A percentile compares a stretch with the other conserved stretches of the same genome.
These are phyloP conservation scores for Persicaria tinctoria DNA, from an alignment of 148 eudicot genomes.

Conservation along the genomic window DNA sequence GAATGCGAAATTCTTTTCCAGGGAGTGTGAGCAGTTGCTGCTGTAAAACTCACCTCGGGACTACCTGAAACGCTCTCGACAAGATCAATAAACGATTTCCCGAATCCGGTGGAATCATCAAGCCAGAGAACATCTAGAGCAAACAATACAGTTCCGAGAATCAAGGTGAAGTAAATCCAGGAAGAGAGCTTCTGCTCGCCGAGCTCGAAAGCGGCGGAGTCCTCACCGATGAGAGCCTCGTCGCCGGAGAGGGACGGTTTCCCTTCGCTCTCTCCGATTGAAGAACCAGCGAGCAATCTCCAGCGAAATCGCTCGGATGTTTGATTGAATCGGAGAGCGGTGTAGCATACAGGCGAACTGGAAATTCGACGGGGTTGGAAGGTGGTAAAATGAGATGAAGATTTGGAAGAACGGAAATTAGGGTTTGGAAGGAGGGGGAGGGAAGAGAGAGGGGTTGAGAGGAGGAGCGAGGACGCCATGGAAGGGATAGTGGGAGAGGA, in stretches of 20 bases:
- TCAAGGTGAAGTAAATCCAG: conserved; percentile 64
- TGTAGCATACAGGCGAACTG: conserved; percentile 4
- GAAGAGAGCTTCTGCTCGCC: conserved; percentile 64
- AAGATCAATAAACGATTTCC: conserved; percentile 41
- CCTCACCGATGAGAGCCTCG: conserved; percentile 50
- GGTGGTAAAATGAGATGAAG: neutral
- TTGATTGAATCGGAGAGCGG: conserved; percentile 8
- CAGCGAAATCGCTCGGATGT: conserved; percentile 15
- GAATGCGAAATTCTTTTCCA: neutral
- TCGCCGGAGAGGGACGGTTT: conserved; percentile 15
- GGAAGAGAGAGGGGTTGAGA: conserved; percentile 34
- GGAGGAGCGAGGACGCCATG: conserved; percentile 59
- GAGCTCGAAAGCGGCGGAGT: conserved; percentile 62
- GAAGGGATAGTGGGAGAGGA: neutral
- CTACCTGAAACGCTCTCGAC: conserved; percentile 43
- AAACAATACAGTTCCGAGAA: conserved; percentile 74
- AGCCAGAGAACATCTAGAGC: conserved; percentile 66
- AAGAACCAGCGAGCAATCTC: conserved; percentile 23
- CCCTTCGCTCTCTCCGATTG: conserved; percentile 33
- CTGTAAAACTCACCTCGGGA: conserved; percentile 50
- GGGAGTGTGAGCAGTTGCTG: neutral
- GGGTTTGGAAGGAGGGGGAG: conserved; percentile 20
- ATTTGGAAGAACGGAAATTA: neutral
- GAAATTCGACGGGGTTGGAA: neutral
- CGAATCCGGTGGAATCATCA: conserved; percentile 66